Percentiles rank a stretch among this genome's conserved stretches.
Conservation (phyloP, 805 yeast genomes). For the Lachancea sp. region DNA sequence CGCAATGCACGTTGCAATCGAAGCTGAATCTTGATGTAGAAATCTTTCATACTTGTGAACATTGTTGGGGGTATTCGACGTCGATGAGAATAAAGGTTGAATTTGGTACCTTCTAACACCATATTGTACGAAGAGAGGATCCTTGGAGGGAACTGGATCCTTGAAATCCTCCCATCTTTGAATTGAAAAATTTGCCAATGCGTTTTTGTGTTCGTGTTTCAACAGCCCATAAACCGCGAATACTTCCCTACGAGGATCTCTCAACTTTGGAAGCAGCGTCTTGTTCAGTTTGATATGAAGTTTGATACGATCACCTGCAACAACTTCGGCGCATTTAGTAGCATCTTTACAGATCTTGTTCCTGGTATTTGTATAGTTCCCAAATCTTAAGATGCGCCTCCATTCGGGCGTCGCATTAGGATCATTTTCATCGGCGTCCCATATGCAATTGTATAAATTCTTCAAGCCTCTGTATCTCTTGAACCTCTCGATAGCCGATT, state of each 20-base stretch:
- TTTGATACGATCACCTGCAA: constrained; percentile 59
- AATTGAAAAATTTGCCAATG: constrained; percentile 75
- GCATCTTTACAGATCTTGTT: constrained; percentile 62
- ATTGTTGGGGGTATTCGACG: constrained; percentile 69
- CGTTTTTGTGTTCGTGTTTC: constrained; percentile 79
- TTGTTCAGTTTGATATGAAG: constrained; percentile 55
- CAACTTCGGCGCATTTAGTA: constrained; percentile 38
- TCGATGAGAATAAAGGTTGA: constrained; percentile 76
- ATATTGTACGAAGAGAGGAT: constrained; percentile 75
- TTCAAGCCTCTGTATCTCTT: constrained; percentile 81
- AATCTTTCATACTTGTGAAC: constrained; percentile 83
- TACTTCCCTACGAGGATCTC: constrained; percentile 42
- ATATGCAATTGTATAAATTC: constrained; percentile 67
- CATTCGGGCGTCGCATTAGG: constrained; percentile 70
- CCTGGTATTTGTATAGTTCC: constrained; percentile 70
- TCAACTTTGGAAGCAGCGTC: constrained; percentile 38
- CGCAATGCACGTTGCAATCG: constrained; percentile 80
- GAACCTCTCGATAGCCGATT: constrained; percentile 68
- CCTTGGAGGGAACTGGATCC: constrained; percentile 79
- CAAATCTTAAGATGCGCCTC: constrained; percentile 65
- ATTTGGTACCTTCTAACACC: constrained; percentile 86
- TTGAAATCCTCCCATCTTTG: constrained; percentile 88
- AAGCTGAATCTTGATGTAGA: constrained; percentile 66
- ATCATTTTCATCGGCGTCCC: constrained; percentile 86
- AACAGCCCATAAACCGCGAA: constrained; percentile 68